phyloP scores from a whole-genome alignment of 805 yeast species.

The Nakazawaea laoshanensis region DNA sequence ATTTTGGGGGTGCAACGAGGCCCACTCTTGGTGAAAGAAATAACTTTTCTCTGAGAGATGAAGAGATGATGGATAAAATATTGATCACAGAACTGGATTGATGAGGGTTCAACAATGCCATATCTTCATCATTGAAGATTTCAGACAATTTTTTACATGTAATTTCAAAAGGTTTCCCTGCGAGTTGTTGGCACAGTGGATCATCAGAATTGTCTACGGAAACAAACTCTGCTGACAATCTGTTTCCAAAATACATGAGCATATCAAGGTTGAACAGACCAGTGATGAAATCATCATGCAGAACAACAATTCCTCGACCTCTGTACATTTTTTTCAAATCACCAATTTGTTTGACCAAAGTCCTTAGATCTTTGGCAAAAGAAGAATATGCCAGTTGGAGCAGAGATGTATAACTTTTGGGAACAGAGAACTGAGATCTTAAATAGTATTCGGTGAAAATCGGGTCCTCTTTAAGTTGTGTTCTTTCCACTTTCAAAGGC shows the following conservation, averaged over 20 bases:
- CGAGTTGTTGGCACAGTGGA: no score
- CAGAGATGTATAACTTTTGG: no score
- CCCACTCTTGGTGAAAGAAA: not conserved
- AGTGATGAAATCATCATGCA: conserved; percentile 1
- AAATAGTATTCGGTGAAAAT: no score
- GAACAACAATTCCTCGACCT: conserved; percentile 4
- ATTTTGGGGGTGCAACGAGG: not conserved
- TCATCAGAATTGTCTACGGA: no score
- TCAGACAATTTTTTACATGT: not conserved
- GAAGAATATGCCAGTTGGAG: no score
- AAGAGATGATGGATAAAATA: not conserved
- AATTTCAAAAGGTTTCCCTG: not conserved
- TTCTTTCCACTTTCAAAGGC: no score
- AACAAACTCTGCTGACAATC: no score
- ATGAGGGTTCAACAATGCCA: not conserved
- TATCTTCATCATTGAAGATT: not conserved
- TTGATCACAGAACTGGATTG: not conserved
- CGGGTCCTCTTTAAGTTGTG: no score
- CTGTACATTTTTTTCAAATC: conserved; percentile 1
- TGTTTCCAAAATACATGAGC: no score
- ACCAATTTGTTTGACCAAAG: not conserved
- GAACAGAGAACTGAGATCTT: no score
- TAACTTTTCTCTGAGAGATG: not conserved
- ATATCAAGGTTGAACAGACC: no score
- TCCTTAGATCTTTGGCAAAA: not conserved